These are phyloP conservation scores for Acanthamoeba healyi DNA, from an alignment of 208 protist genomes.

Conservation along the genomic window DNA sequence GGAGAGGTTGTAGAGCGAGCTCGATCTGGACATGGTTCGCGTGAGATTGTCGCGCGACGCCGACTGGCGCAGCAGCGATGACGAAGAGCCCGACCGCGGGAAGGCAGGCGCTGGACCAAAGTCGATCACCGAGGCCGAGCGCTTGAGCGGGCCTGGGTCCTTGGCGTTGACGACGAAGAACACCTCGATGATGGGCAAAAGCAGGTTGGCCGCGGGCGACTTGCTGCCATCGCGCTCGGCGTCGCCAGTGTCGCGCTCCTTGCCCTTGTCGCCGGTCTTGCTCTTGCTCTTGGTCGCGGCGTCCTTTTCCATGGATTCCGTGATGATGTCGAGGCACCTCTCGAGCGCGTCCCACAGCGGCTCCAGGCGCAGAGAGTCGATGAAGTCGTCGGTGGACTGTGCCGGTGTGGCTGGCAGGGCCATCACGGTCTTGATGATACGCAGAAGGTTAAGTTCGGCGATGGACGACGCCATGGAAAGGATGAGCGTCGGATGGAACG, in stretches of 20 bases:
- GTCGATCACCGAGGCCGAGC: slow-evolving; percentile 44
- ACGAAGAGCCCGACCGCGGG: not conserved
- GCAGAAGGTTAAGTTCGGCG: slow-evolving; percentile 68
- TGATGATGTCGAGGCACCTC: slow-evolving; percentile 69
- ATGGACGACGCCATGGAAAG: slow-evolving; percentile 69
- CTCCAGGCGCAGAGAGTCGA: slow-evolving; percentile 37
- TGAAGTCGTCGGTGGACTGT: slow-evolving; percentile 32
- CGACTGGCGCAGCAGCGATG: slow-evolving; percentile 13
- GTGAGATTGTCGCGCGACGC: slow-evolving; percentile 30
- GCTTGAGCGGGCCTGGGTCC: slow-evolving; percentile 63
- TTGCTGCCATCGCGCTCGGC: slow-evolving; percentile 20
- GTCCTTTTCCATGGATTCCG: slow-evolving; percentile 45
- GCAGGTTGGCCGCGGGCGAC: slow-evolving; percentile 72
- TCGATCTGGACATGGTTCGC: slow-evolving; percentile 32
- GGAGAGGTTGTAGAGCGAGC: slow-evolving; percentile 37
- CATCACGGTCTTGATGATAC: slow-evolving; percentile 73
- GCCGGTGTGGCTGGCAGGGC: slow-evolving; percentile 3
- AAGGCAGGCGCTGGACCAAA: not conserved
- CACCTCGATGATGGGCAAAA: slow-evolving; percentile 74
- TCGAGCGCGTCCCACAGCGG: slow-evolving; percentile 73
- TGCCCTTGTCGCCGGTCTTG: slow-evolving; percentile 13
- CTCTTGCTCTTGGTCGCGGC: slow-evolving; percentile 16
- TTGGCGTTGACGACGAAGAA: slow-evolving; percentile 77
- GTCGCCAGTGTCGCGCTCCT: not conserved
- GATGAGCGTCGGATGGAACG: slow-evolving; percentile 73